phyloP scores from a whole-genome alignment of 805 yeast genomes.

The Candida sanyiensis region DNA sequence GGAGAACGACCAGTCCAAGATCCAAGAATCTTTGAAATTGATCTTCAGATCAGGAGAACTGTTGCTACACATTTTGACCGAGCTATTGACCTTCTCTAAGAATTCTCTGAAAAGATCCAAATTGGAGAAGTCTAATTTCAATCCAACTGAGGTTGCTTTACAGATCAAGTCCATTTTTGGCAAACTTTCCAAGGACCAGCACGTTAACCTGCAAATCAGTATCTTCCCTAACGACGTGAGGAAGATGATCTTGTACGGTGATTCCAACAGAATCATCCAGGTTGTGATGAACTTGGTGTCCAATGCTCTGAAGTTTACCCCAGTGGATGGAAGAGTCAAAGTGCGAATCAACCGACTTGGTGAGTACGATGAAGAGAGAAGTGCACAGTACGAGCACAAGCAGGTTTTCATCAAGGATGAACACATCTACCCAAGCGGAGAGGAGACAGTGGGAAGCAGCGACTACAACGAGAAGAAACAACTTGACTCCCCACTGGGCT shows the following conservation, averaged over 20 bases:
- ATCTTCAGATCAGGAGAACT: conserved; percentile 91
- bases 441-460: neutral
- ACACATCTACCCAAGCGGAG: conserved; percentile 1
- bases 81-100: conserved; percentile 84
- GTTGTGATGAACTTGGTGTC: conserved; percentile 89
- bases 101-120: conserved; percentile 81
- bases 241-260: conserved; percentile 72
- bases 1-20: conserved; percentile 61
- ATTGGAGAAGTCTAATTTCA: conserved; percentile 77
- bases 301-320: conserved; percentile 88
- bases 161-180: conserved; percentile 84
- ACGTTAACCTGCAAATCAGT: conserved; percentile 59
- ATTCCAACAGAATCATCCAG: conserved; percentile 84
- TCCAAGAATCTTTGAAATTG: conserved; percentile 70
- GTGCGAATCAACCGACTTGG: conserved; percentile 62
- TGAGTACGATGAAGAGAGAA: conserved; percentile 55
- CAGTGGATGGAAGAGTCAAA: conserved; percentile 75
- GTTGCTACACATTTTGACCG: conserved; percentile 82
- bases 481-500: conserved; percentile 7
- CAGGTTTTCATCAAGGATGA: conserved; percentile 39
- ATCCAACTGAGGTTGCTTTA: conserved; percentile 70
- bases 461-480: neutral
- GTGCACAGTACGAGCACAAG: conserved; percentile 36
- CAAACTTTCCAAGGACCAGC: conserved; percentile 71
- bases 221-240: conserved; percentile 56